Percentiles rank a stretch among this genome's conserved stretches.
phyloP scores from a whole-genome alignment of 306 rosid species.

The Macrotyloma uniflorum region DNA sequence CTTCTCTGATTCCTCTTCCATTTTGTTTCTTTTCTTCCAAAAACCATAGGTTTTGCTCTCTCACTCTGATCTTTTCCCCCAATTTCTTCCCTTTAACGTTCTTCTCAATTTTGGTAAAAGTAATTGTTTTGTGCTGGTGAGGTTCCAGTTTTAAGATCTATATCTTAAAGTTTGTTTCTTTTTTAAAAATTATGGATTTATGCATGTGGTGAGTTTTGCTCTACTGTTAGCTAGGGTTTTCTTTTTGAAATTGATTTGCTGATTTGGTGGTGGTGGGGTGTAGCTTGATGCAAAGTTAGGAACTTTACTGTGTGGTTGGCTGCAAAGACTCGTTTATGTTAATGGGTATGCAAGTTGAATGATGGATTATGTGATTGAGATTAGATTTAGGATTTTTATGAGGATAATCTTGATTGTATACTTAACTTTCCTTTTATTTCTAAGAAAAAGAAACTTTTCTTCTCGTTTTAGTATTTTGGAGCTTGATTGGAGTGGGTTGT shows the following conservation, averaged over 20 bases:
- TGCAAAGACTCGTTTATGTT: background rate
- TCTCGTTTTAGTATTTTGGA: background rate
- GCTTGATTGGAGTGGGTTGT: background rate
- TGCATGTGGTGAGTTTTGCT: background rate
- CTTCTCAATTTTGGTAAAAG: background rate
- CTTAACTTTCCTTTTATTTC: background rate
- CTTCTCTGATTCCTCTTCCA: conserved; percentile 8
- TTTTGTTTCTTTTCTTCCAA: background rate
- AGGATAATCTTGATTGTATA: background rate
- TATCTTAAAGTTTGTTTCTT: background rate
- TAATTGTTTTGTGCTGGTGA: background rate
- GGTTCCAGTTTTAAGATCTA: conserved; percentile 30
- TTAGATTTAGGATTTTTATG: conserved; percentile 5
- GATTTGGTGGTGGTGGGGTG: conserved; percentile 3
- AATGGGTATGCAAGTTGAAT: conserved; percentile 16
- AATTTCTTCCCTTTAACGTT: background rate
- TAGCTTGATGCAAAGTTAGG: conserved; percentile 29
- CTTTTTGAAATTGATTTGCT: conserved; percentile 15
- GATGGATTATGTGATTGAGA: conserved; percentile 14
- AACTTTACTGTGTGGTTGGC: conserved; percentile 14
- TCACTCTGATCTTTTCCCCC: background rate
- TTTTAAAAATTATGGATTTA: background rate
- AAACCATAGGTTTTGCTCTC: conserved; percentile 24
- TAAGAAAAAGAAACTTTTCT: background rate
- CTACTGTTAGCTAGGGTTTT: conserved; percentile 36